These are phyloP conservation scores for Agrostemma githago DNA, from an alignment of 148 eudicot species.

Conservation along the genomic window DNA sequence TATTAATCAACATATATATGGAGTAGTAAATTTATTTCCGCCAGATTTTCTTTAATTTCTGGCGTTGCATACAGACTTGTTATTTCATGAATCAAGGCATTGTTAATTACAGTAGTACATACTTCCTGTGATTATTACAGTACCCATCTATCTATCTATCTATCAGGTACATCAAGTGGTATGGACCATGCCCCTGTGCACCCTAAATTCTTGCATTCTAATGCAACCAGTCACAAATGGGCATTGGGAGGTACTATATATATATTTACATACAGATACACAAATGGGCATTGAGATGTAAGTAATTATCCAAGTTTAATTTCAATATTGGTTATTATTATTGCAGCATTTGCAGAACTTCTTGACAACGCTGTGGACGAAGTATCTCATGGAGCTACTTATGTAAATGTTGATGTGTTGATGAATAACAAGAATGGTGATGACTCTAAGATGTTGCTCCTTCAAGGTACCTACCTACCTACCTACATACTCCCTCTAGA, in stretches of 20 bases:
- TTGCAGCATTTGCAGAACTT: conserved; percentile 73
- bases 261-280: too few relatives aligned
- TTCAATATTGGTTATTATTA: background rate
- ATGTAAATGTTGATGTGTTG: conserved; percentile 51
- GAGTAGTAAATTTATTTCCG: too few relatives aligned
- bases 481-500: too few relatives aligned
- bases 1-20: too few relatives aligned
- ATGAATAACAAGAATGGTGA: conserved; percentile 45
- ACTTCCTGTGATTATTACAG: too few relatives aligned
- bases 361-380: conserved; percentile 76
- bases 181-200: conserved; percentile 73
- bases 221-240: conserved; percentile 93
- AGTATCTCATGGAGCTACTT: conserved; percentile 71
- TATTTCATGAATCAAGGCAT: too few relatives aligned
- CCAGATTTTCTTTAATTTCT: too few relatives aligned
- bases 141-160: too few relatives aligned
- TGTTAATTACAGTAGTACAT: too few relatives aligned
- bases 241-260: conserved; percentile 79
- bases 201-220: conserved; percentile 73
- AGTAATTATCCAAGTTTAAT: background rate
- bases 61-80: too few relatives aligned
- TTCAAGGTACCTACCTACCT: conserved; percentile 46
- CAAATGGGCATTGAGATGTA: conserved; percentile 88
- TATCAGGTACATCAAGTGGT: conserved; percentile 31
- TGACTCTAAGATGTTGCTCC: conserved; percentile 46